phyloP scores from a whole-genome alignment of 805 yeast genomes.

The Saturnispora galanensis region DNA sequence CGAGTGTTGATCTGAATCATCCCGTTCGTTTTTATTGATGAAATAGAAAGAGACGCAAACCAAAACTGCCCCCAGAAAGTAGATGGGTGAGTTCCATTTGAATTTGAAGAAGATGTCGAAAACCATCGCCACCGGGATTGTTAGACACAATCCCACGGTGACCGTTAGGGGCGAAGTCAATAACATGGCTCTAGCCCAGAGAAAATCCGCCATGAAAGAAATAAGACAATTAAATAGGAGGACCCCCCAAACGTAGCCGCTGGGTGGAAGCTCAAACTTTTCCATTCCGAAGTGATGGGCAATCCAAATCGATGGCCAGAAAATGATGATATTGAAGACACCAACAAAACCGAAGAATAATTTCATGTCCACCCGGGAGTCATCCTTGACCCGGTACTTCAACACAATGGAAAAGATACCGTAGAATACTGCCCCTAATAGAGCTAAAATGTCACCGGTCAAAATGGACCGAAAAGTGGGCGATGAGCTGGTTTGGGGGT shows the following conservation, averaged over 20 bases:
- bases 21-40: constrained; percentile 70
- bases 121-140: constrained; percentile 89
- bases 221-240: constrained; percentile 59
- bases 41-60: constrained; percentile 78
- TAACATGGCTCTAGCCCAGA: constrained; percentile 94
- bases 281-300: constrained; percentile 61
- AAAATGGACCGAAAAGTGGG: constrained; percentile 21
- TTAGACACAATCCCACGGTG: constrained; percentile 86
- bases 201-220: constrained; percentile 79
- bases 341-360: constrained; percentile 95
- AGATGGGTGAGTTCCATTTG: constrained; percentile 48
- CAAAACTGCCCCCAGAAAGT: constrained; percentile 68
- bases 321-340: constrained; percentile 54
- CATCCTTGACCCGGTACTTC: constrained; percentile 63
- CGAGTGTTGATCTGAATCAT: constrained; percentile 29
- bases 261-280: constrained; percentile 58
- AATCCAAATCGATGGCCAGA: constrained; percentile 76
- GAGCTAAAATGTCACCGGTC: constrained; percentile 71
- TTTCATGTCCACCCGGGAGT: constrained; percentile 70
- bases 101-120: constrained; percentile 76
- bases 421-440: constrained; percentile 79
- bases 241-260: constrained; percentile 39
- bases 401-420: constrained; percentile 84
- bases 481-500: constrained; percentile 26
- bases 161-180: constrained; percentile 91